These are phyloP conservation scores for Hibiscus syriacus DNA, from an alignment of 345 rosid genomes.

Conservation along the genomic window DNA sequence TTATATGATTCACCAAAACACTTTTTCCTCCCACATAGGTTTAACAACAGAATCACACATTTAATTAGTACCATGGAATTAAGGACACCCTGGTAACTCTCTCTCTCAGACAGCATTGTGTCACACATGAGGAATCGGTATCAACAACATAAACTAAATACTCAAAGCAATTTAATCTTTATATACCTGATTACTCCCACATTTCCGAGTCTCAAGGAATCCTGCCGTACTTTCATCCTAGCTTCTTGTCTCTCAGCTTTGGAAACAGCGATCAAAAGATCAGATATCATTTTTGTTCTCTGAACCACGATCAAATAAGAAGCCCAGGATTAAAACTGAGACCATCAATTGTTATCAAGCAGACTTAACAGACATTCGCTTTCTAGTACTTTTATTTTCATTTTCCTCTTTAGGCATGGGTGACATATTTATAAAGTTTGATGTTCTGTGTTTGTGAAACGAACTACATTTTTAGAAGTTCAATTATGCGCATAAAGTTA, in stretches of 20 bases:
- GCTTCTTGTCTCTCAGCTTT: constrained; percentile 98
- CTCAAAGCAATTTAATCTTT: not conserved
- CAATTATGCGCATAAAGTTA: not conserved
- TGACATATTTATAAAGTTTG: not conserved
- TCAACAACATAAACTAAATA: constrained; percentile 3
- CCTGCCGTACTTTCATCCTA: constrained; percentile 90
- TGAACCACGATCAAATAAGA: constrained; percentile 33
- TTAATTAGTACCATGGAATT: no score
- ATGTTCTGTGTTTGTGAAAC: not conserved
- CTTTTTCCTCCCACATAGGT: no score
- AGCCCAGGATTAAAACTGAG: constrained; percentile 6
- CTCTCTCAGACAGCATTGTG: not conserved
- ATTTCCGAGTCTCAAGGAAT: constrained; percentile 92
- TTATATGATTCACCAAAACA: no score
- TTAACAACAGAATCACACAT: no score
- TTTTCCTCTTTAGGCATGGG: not conserved
- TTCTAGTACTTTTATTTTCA: not conserved
- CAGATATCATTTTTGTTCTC: constrained; percentile 87
- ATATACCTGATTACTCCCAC: constrained; percentile 91
- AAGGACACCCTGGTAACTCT: not conserved
- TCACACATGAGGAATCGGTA: not conserved
- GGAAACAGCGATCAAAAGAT: constrained; percentile 89
- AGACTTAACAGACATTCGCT: not conserved
- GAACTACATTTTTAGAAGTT: not conserved
- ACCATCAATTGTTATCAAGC: not conserved